These are phyloP conservation scores for Immersiella caudata DNA, from an alignment of 495 filamentous ascomycete species.

Conservation along the genomic window DNA sequence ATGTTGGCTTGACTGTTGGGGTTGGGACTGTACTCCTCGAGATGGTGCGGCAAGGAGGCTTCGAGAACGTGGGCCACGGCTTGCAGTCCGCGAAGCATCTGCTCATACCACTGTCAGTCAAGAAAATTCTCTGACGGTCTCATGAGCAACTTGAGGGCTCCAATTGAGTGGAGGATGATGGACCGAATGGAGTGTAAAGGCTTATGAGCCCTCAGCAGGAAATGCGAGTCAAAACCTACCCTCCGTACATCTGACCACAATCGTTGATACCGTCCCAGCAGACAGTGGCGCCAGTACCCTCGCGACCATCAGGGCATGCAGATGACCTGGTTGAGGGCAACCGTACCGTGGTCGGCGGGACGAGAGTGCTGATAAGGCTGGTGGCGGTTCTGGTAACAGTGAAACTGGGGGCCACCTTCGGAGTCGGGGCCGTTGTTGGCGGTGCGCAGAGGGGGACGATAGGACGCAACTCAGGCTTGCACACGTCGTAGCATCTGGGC, in stretches of 20 bases:
- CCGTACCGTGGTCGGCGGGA: background rate
- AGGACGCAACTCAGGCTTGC: conserved; percentile 23
- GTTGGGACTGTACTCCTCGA: background rate
- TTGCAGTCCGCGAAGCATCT: conserved; percentile 34
- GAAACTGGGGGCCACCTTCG: conserved; percentile 8
- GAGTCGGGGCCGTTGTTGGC: conserved; percentile 3
- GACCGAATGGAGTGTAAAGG: background rate
- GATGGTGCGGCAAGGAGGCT: background rate
- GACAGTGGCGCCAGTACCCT: background rate
- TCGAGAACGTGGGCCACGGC: conserved; percentile 3
- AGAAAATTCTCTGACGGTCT: background rate
- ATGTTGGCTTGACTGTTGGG: background rate
- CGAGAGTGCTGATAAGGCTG: background rate
- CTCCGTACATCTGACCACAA: conserved; percentile 32
- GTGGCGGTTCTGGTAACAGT: conserved; percentile 3
- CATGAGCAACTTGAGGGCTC: background rate
- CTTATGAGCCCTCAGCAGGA: background rate
- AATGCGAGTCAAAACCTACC: conserved; percentile 19
- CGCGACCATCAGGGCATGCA: background rate
- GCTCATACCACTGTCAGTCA: background rate
- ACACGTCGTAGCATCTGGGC: conserved; percentile 31
- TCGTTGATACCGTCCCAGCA: conserved; percentile 29
- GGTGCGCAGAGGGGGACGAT: conserved; percentile 24
- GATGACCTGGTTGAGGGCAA: background rate
- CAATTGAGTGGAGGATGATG: background rate